Evolutionary conservation across 352 stramenopile species (phyloP), one percentile per base, ranked within the genome.

Genomic region (Discostella stelligera): DNA sequence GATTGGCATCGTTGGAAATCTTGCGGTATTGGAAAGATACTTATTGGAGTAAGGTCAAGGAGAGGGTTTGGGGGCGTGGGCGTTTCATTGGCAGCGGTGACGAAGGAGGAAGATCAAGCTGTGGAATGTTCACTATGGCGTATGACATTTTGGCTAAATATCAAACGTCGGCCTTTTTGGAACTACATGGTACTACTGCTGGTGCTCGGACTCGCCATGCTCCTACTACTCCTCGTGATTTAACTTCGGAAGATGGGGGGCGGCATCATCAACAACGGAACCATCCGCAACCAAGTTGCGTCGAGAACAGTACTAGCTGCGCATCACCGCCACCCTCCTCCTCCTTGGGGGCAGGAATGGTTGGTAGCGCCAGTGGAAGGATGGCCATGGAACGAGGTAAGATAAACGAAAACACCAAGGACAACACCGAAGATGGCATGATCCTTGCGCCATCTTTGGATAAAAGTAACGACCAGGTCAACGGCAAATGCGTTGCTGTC

Each of bases 11-110:
- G 3, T 82, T 91, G 18, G 95, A 96, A 63, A 76, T 97, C 55
- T 81, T 97, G 44, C 86, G 92, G 41, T 98, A 95, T 87, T 91
- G 97, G 66, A 86, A 89, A 27, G 73, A 79, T 0, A 93, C 95
- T 49, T 98, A 97, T 82, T 98, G 95, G 95, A 79, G 74, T 65
- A 84, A 86, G 59, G 88, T 97, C 66, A 89, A 93, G 11, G 74
- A 67, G 46, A 41, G 53, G 2, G 46, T 79, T 25, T 76, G 63
- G 60, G 76, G 77, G 14, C 30, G 63, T 55, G 76, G 77, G 11
- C 41, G 70, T 8, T 4, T 39, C 52, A 62, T 16, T 14, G 37
- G 37, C 13, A 8, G 37, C 7, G 37, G 13, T 14, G 37, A 44
- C 7, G 27, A 32, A 32, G 27, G 27, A 2, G 27, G 27, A 18